A percentile compares a stretch with the other conserved stretches of the same genome.
Evolutionary conservation across 331 rosid species (phyloP).

Genomic region (Arachis monticola): DNA sequence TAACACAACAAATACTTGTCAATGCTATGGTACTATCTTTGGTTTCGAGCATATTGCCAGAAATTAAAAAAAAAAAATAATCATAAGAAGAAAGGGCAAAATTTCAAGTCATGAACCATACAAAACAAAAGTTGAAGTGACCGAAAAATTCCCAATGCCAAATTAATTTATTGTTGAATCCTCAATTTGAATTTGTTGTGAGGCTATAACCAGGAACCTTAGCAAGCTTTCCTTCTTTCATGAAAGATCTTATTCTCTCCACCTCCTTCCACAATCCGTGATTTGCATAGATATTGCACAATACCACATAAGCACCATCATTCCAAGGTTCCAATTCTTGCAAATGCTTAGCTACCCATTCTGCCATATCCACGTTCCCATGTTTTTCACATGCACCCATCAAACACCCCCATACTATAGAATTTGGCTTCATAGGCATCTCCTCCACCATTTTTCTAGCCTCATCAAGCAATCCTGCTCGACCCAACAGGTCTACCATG

Average conservation of each 20-base stretch:
- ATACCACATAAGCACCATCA: conserved; percentile 74
- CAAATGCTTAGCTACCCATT: conserved; percentile 79
- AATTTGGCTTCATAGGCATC: conserved; percentile 81
- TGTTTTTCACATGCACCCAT: conserved; percentile 85
- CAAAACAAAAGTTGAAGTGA: conserved; percentile 5
- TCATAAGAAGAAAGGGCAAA: not conserved
- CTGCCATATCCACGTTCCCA: conserved; percentile 77
- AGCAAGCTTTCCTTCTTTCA: conserved; percentile 59
- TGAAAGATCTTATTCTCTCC: conserved; percentile 62
- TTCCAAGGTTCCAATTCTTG: conserved; percentile 77
- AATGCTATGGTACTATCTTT: not conserved
- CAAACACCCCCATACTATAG: conserved; percentile 74
- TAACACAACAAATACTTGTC: conserved; percentile 1
- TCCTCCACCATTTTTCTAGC: conserved; percentile 68
- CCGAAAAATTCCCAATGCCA: not conserved
- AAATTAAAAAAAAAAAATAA: too few relatives aligned
- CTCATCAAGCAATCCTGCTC: conserved; percentile 72
- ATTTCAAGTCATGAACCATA: conserved; percentile 3
- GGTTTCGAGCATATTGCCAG: not conserved
- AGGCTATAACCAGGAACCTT: conserved; percentile 81
- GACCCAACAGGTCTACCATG: conserved; percentile 78
- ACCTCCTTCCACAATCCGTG: conserved; percentile 77
- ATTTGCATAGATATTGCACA: conserved; percentile 74
- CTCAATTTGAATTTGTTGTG: conserved; percentile 54
- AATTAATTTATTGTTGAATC: not conserved